Evolutionary conservation across 2,329 filamentous ascomycete species (phyloP).

Genomic region (Penicillium sp.): DNA sequence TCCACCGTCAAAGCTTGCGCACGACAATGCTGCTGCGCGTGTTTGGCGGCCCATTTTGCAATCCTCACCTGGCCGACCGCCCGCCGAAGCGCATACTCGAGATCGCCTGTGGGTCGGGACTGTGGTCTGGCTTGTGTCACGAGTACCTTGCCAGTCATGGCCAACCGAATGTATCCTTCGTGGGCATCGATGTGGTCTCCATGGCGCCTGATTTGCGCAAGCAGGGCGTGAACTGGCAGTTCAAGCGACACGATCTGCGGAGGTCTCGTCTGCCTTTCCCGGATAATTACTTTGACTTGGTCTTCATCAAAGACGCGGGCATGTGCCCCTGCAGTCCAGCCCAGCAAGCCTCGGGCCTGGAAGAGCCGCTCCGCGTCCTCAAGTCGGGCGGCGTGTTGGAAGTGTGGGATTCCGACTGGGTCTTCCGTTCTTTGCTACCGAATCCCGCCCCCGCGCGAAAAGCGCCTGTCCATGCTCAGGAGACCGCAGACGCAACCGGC

Average conservation of each 20-base stretch:
- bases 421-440: constrained; percentile 74
- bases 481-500: constrained; percentile 61
- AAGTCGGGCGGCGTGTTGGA: constrained; percentile 74
- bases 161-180: constrained; percentile 66
- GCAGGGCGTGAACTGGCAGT: constrained; percentile 78
- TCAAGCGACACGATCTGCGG: constrained; percentile 80
- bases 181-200: constrained; percentile 74
- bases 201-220: constrained; percentile 59
- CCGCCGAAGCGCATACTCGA: constrained; percentile 76
- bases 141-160: constrained; percentile 67
- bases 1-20: constrained; percentile 79
- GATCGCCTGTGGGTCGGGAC: constrained; percentile 77
- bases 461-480: constrained; percentile 56
- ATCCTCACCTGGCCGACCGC: constrained; percentile 57
- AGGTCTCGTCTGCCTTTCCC: constrained; percentile 69
- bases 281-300: constrained; percentile 74
- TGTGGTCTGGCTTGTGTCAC: constrained; percentile 86
- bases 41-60: constrained; percentile 73
- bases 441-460: constrained; percentile 60
- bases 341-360: constrained; percentile 52
- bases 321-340: constrained; percentile 56
- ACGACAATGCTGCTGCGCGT: constrained; percentile 76
- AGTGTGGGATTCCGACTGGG: constrained; percentile 83
- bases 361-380: constrained; percentile 72
- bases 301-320: constrained; percentile 81